These are phyloP conservation scores for Phytophthora lateralis DNA, from an alignment of 352 stramenopile genomes.

Conservation along the genomic window DNA sequence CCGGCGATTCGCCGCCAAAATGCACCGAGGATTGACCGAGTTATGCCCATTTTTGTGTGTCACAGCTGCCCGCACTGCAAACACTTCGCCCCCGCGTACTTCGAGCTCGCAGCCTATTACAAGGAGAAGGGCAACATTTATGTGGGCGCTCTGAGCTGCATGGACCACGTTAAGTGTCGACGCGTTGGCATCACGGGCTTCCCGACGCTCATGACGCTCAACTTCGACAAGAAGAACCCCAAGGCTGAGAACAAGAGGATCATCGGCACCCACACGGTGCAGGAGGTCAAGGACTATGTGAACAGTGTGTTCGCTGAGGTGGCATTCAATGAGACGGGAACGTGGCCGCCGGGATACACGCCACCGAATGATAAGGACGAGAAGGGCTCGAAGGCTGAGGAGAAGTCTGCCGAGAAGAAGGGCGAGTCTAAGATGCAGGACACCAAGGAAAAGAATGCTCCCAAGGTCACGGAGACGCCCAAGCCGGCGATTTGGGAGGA, in stretches of 20 bases:
- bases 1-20: neutral
- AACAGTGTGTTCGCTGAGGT: slow-evolving; percentile 62
- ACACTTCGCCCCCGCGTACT: slow-evolving; percentile 70
- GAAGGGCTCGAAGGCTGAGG: slow-evolving; percentile 17
- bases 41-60: slow-evolving; percentile 22
- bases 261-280: slow-evolving; percentile 78
- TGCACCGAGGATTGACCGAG: slow-evolving; percentile 19
- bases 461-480: slow-evolving; percentile 15
- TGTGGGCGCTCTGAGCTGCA: slow-evolving; percentile 81
- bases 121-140: slow-evolving; percentile 72
- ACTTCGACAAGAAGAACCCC: slow-evolving; percentile 77
- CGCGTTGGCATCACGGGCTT: slow-evolving; percentile 82
- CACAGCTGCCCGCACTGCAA: slow-evolving; percentile 83
- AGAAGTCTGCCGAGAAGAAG: slow-evolving; percentile 17
- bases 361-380: slow-evolving; percentile 3
- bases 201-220: slow-evolving; percentile 76
- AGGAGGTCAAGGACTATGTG: slow-evolving; percentile 80
- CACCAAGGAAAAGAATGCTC: slow-evolving; percentile 19
- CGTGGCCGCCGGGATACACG: slow-evolving; percentile 47
- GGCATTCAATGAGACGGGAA: slow-evolving; percentile 73
- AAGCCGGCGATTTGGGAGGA: slow-evolving; percentile 70
- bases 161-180: slow-evolving; percentile 87
- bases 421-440: slow-evolving; percentile 7
- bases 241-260: slow-evolving; percentile 73
- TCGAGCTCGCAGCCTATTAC: slow-evolving; percentile 74